Evolutionary conservation across 805 yeast genomes (phyloP), one percentile per base, ranked within the genome.

Genomic region (Zygosaccharomyces rouxii): DNA sequence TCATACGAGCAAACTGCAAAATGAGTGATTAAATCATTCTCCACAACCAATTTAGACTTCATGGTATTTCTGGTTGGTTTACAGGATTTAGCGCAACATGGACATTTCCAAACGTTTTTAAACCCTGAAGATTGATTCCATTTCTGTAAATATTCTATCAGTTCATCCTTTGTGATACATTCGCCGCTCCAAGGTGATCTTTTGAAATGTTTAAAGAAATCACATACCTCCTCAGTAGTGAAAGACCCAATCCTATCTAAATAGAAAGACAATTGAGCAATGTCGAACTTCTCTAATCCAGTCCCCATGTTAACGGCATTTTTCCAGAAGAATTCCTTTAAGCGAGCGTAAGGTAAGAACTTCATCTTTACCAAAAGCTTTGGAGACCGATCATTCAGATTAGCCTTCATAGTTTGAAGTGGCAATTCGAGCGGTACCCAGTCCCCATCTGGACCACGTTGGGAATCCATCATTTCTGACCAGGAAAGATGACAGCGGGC

Each of bases 1-100:
- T 83, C 81, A 25, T 85, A 80, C 0, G 88, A 82, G 67, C 99
- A 94, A 1, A 88, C 79, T 0, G 96, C 92, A 46, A 90, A 77
- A 69, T 92, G 99, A 1, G 87, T 81, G n/a, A 88, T 79, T 46
- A 87, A 79, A 56, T 89, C 95, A 35, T 77, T 61, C 58, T 83
- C 69, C 25, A 54, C 38, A 14, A 53, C 55, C 22, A 64, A 42
- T 50, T 66, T 66, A 7, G 64, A 60, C 23, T 56, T 63, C 44
- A 46, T 53, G 2, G 55, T 83, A 48, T 76, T 75, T 47, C 74
- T 72, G 45, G 75, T 74, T 4, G 73, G 67, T 23, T 81, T 71
- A 38, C 84, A 69, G 16, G 84, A 80, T 55, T 77, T 77, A 44
- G 76, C 74, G 67, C 98, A 94, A 9, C 85, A 73, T 0, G 98